These are phyloP conservation scores for Aspergillus viridinutans DNA, from an alignment of 2,329 filamentous ascomycete species.

Conservation along the genomic window DNA sequence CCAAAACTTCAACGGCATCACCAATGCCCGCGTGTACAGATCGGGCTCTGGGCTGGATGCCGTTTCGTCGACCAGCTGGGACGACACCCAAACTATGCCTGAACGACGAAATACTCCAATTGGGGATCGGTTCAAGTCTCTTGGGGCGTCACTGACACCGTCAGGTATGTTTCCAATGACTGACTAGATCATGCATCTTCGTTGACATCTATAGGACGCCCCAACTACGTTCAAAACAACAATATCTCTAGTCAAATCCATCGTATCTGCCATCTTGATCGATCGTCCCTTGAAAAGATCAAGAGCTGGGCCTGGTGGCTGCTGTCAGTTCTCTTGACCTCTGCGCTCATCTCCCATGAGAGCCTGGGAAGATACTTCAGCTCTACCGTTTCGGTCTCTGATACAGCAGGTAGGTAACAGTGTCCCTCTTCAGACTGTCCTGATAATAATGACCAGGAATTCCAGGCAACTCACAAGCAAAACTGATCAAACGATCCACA, in stretches of 20 bases:
- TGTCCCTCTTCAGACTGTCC: background rate
- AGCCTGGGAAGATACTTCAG: conserved; percentile 10
- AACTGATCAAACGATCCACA: conserved; percentile 16
- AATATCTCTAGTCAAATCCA: background rate
- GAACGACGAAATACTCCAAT: conserved; percentile 4
- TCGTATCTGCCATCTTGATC: background rate
- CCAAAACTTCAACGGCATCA: conserved; percentile 54
- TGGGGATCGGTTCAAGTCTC: background rate
- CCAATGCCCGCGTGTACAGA: conserved; percentile 47
- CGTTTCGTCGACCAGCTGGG: background rate
- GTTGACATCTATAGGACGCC: conserved; percentile 17
- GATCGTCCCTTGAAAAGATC: conserved; percentile 10
- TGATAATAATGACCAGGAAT: background rate
- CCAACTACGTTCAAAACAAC: conserved; percentile 10
- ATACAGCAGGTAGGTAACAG: background rate
- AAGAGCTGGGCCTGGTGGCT: conserved; percentile 23
- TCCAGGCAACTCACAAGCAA: background rate
- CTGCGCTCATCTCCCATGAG: conserved; percentile 20
- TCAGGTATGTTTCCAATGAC: conserved; percentile 19
- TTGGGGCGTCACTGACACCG: conserved; percentile 25
- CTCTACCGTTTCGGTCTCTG: background rate
- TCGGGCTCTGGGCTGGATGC: conserved; percentile 7
- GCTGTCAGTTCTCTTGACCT: conserved; percentile 21
- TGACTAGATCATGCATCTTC: background rate
- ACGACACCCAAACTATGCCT: background rate